phyloP scores from a whole-genome alignment of 164 flowering plant species.

The Litsea cubeba region DNA sequence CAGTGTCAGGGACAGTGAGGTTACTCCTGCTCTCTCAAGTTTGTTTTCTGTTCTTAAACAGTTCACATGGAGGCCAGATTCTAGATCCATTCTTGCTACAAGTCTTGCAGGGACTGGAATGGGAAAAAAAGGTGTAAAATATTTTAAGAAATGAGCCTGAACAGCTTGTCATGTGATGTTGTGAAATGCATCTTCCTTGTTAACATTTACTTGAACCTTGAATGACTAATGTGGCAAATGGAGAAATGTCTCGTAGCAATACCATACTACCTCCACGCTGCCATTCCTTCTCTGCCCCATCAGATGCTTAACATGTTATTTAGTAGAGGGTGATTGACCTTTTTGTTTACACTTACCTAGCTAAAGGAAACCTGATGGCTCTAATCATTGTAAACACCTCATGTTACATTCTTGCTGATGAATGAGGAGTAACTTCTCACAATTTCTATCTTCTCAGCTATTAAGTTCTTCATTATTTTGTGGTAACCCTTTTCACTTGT shows the following conservation, averaged over 20 bases:
- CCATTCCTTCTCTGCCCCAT: slow-evolving; percentile 3
- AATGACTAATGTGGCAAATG: slow-evolving; percentile 1
- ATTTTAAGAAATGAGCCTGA: slow-evolving; percentile 51
- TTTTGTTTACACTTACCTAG: slow-evolving; percentile 10
- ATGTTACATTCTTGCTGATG: not conserved
- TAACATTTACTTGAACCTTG: not conserved
- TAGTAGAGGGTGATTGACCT: slow-evolving; percentile 10
- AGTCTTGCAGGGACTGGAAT: slow-evolving; percentile 57
- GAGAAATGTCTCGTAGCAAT: slow-evolving; percentile 4
- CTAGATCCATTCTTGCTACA: slow-evolving; percentile 61
- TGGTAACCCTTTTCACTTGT: too few species aligned
- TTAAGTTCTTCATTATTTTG: too few species aligned
- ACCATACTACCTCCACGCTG: not conserved
- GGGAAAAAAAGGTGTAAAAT: slow-evolving; percentile 63
- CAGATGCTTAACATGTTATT: slow-evolving; percentile 16
- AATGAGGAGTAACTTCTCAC: not conserved
- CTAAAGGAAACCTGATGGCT: slow-evolving; percentile 4
- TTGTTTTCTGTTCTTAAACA: slow-evolving; percentile 72
- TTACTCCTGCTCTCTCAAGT: slow-evolving; percentile 60
- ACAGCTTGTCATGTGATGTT: slow-evolving; percentile 10
- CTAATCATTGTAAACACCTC: not conserved
- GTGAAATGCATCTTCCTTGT: slow-evolving; percentile 5
- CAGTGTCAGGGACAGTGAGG: slow-evolving; percentile 66
- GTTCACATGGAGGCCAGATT: slow-evolving; percentile 84
- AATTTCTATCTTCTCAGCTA: not conserved